Percentiles rank a stretch among this genome's conserved stretches.
Evolutionary conservation across 257 asterid species (phyloP).

Genomic region (Solanum phureja): DNA sequence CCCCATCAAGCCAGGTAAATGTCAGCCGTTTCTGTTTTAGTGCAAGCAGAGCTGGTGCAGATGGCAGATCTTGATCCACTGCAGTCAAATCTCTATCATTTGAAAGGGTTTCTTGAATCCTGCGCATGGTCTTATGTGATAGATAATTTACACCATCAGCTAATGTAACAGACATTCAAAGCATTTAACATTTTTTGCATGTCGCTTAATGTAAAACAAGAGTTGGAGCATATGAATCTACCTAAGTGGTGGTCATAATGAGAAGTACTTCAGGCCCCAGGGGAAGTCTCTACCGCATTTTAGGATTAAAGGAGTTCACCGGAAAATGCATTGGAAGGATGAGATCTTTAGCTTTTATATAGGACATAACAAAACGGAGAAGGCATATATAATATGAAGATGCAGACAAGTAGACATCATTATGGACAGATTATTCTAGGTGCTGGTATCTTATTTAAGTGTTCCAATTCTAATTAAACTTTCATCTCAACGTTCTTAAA

Average conservation of each 20-base stretch:
- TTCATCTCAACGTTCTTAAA: not conserved
- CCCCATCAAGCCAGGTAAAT: conserved; percentile 97
- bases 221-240: not conserved
- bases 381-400: not conserved
- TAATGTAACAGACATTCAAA: not conserved
- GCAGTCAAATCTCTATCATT: conserved; percentile 26
- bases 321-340: not conserved
- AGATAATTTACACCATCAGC: conserved; percentile 21
- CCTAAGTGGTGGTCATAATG: not conserved
- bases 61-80: conserved; percentile 37
- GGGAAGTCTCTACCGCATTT: not conserved
- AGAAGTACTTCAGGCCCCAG: not conserved
- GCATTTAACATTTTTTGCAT: conserved; percentile 1
- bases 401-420: not conserved
- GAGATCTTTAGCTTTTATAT: not conserved
- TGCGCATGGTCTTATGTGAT: conserved; percentile 76
- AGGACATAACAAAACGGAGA: not conserved
- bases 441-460: not conserved
- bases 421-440: not conserved
- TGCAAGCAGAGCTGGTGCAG: conserved; percentile 51
- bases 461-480: not conserved
- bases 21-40: conserved; percentile 65
- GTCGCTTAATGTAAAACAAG: not conserved
- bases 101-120: conserved; percentile 64
- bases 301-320: not conserved